Evolutionary conservation across 1,139 yeast genomes (phyloP).

Genomic region (Suhomyces bribrorum): DNA sequence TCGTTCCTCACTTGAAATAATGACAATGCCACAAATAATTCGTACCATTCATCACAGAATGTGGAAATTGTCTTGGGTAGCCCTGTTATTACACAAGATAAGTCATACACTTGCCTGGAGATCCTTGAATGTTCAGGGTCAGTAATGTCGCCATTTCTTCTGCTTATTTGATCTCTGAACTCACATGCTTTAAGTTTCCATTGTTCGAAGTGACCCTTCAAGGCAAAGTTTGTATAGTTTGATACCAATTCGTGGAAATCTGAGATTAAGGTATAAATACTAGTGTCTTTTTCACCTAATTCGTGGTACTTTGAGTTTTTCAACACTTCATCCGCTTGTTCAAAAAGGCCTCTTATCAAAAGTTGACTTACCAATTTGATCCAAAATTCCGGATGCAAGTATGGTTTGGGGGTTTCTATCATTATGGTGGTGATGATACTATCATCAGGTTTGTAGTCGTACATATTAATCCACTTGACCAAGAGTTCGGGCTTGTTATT

Average conservation of each 20-base stretch:
- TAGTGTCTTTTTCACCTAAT: slow-evolving; percentile 20
- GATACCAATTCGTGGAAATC: slow-evolving; percentile 47
- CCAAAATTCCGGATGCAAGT: slow-evolving; percentile 65
- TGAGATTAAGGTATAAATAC: slow-evolving; percentile 41
- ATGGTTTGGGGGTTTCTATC: slow-evolving; percentile 48
- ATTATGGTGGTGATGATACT: slow-evolving; percentile 49
- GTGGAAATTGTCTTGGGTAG: slow-evolving; percentile 51
- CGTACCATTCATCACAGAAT: slow-evolving; percentile 67
- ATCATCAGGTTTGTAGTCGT: slow-evolving; percentile 60
- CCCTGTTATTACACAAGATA: slow-evolving; percentile 53
- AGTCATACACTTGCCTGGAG: slow-evolving; percentile 43
- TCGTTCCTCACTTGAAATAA: slow-evolving; percentile 59
- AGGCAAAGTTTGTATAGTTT: slow-evolving; percentile 43
- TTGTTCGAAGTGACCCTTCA: slow-evolving; percentile 44
- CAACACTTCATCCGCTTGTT: slow-evolving; percentile 53
- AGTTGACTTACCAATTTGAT: slow-evolving; percentile 55
- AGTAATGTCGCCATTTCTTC: slow-evolving; percentile 24
- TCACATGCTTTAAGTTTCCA: slow-evolving; percentile 57
- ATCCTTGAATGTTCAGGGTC: slow-evolving; percentile 26
- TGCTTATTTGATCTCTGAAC: slow-evolving; percentile 39
- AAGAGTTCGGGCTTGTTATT: slow-evolving; percentile 49
- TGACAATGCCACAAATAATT: slow-evolving; percentile 60
- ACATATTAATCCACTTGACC: slow-evolving; percentile 64
- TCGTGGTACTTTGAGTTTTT: slow-evolving; percentile 43
- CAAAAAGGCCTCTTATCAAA: slow-evolving; percentile 62